Conservation (phyloP, 1,284 basidiomycete genomes). For the Moesziomyces sp. region DNA sequence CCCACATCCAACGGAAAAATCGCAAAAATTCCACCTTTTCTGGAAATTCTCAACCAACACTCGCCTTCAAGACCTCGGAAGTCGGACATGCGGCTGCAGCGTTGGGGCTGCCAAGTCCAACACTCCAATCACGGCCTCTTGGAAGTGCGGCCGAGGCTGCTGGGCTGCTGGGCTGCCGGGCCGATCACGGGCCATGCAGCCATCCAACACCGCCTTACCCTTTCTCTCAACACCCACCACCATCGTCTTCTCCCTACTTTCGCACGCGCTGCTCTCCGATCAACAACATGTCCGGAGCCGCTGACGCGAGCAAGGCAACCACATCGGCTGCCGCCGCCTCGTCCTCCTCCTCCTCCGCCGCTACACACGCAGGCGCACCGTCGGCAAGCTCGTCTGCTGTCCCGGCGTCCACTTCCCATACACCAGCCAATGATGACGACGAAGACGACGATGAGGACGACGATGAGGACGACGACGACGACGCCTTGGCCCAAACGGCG, state of each 20-base stretch:
- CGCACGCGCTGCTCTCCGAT: not conserved
- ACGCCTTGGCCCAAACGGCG: conserved; percentile 1
- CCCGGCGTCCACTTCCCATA: not conserved
- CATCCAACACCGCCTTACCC: not conserved
- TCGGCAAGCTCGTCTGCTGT: conserved; percentile 5
- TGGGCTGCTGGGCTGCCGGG: not conserved
- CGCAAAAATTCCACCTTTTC: conserved; percentile 4
- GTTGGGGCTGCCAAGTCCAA: not conserved
- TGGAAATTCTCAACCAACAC: conserved; percentile 14
- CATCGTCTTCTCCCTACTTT: too few relatives aligned
- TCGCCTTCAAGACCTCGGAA: conserved; percentile 7
- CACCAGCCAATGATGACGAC: not conserved
- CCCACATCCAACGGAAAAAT: not conserved
- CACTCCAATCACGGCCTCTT: not conserved
- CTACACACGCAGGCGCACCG: not conserved
- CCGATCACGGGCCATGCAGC: conserved; percentile 3
- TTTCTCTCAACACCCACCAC: too few relatives aligned
- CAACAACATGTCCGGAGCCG: conserved; percentile 13
- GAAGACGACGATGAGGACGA: conserved; percentile 15
- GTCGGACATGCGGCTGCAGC: not conserved
- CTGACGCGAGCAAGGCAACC: conserved; percentile 5
- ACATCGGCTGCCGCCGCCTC: conserved; percentile 6
- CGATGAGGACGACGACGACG: conserved; percentile 17
- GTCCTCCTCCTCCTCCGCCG: not conserved
- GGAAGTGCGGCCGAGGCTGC: too few relatives aligned